These are phyloP conservation scores for Incumbomyces lentus DNA, from an alignment of 2,329 filamentous ascomycete genomes.

Conservation along the genomic window DNA sequence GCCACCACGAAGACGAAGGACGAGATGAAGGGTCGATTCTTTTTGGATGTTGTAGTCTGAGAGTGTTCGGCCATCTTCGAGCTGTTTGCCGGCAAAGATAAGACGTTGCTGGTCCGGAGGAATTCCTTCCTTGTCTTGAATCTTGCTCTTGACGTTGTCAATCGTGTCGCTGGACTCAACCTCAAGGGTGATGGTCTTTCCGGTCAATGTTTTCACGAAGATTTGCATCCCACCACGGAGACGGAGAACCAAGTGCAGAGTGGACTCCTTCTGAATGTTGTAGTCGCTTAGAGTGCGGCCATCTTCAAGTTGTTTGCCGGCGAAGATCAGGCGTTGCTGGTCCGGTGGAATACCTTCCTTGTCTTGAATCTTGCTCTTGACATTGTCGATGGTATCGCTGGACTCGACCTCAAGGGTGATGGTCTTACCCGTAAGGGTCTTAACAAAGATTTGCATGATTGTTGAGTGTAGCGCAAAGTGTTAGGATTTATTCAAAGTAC, in stretches of 20 bases:
- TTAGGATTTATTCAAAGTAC: not conserved
- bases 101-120: slow-evolving; percentile 61
- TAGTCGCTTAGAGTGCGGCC: slow-evolving; percentile 86
- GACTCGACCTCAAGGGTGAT: slow-evolving; percentile 88
- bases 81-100: slow-evolving; percentile 82
- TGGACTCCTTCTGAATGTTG: slow-evolving; percentile 92
- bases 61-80: slow-evolving; percentile 83
- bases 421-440: slow-evolving; percentile 68
- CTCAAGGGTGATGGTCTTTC: slow-evolving; percentile 60
- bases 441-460: slow-evolving; percentile 36
- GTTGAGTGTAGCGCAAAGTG: not conserved
- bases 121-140: slow-evolving; percentile 74
- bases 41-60: slow-evolving; percentile 97
- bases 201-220: slow-evolving; percentile 73
- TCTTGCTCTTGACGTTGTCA: slow-evolving; percentile 61
- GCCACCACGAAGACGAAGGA: slow-evolving; percentile 71
- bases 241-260: slow-evolving; percentile 68
- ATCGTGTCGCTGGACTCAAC: slow-evolving; percentile 60
- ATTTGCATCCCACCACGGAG: slow-evolving; percentile 78
- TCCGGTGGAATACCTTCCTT: slow-evolving; percentile 84
- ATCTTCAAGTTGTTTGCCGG: slow-evolving; percentile 87
- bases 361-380: slow-evolving; percentile 79
- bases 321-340: slow-evolving; percentile 88
- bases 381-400: slow-evolving; percentile 85
- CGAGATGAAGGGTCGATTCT: slow-evolving; percentile 70